Evolutionary conservation across 2,329 filamentous ascomycete species (phyloP).

Genomic region (Epichloe amarillans): DNA sequence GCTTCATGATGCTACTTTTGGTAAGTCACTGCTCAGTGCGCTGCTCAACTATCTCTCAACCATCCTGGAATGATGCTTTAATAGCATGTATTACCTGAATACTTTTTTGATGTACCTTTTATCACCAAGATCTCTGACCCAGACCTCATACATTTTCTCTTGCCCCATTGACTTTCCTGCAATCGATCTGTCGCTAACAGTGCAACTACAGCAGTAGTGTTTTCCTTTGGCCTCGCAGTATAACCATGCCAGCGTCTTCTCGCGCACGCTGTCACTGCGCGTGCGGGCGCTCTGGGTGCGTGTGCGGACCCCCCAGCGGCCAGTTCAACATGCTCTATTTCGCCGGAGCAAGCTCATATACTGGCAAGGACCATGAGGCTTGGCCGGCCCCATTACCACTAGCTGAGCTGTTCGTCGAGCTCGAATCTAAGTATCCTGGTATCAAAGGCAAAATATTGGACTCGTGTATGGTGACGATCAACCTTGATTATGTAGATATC

Average conservation of each 20-base stretch:
- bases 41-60: constrained; percentile 2
- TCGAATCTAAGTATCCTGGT: constrained; percentile 58
- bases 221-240: background rate
- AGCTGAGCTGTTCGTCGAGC: constrained; percentile 45
- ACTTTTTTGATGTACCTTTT: constrained; percentile 40
- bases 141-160: constrained; percentile 11
- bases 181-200: background rate
- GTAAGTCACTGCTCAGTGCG: constrained; percentile 6
- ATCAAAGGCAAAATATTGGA: constrained; percentile 55
- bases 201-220: background rate
- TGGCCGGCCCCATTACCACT: constrained; percentile 54
- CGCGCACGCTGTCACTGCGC: too few relatives aligned
- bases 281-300: too few relatives aligned
- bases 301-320: constrained; percentile 32
- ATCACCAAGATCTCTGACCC: constrained; percentile 63
- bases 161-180: constrained; percentile 1
- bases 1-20: background rate
- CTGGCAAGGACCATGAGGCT: constrained; percentile 51
- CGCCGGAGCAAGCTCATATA: constrained; percentile 59
- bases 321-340: constrained; percentile 77
- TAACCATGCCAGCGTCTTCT: constrained; percentile 26
- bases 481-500: constrained; percentile 68
- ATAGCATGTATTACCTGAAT: constrained; percentile 48
- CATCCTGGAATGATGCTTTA: constrained; percentile 35
- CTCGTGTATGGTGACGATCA: constrained; percentile 66